phyloP scores from a whole-genome alignment of 192 early-diverging fungal genomes.

The Coemansia biformis region DNA sequence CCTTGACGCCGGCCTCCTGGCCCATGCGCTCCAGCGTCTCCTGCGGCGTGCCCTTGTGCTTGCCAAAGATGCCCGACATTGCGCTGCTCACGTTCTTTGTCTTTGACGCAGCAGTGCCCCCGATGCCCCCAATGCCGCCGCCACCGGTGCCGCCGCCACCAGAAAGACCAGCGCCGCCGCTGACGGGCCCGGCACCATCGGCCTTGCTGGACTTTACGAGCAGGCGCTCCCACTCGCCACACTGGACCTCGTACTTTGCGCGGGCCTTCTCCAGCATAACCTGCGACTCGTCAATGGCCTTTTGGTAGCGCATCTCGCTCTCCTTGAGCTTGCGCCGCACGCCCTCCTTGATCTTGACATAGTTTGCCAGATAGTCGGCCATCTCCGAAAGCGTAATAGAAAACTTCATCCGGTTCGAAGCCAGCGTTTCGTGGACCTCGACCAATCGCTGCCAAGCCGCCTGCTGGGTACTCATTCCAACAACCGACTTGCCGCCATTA shows the following conservation, averaged over 20 bases:
- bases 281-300: slow-evolving; percentile 73
- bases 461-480: slow-evolving; percentile 60
- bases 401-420: slow-evolving; percentile 74
- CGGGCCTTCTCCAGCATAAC: slow-evolving; percentile 76
- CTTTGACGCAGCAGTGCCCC: slow-evolving; percentile 19
- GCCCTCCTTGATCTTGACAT: slow-evolving; percentile 41
- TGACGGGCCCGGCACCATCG: slow-evolving; percentile 2
- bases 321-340: slow-evolving; percentile 69
- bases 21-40: slow-evolving; percentile 70
- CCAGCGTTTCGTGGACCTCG: slow-evolving; percentile 79
- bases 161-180: neutral
- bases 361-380: slow-evolving; percentile 70
- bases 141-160: neutral
- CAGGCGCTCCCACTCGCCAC: slow-evolving; percentile 82
- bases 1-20: slow-evolving; percentile 83
- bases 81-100: slow-evolving; percentile 38
- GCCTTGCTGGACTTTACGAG: slow-evolving; percentile 47
- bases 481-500: slow-evolving; percentile 32
- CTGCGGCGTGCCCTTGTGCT: slow-evolving; percentile 41
- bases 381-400: slow-evolving; percentile 63
- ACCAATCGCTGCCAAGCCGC: slow-evolving; percentile 69
- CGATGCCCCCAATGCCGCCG: neutral
- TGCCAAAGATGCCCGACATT: slow-evolving; percentile 46
- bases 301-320: slow-evolving; percentile 66
- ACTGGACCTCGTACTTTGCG: slow-evolving; percentile 69